Conservation (phyloP, 208 protist species). For the Crithidia acanthocephali region DNA sequence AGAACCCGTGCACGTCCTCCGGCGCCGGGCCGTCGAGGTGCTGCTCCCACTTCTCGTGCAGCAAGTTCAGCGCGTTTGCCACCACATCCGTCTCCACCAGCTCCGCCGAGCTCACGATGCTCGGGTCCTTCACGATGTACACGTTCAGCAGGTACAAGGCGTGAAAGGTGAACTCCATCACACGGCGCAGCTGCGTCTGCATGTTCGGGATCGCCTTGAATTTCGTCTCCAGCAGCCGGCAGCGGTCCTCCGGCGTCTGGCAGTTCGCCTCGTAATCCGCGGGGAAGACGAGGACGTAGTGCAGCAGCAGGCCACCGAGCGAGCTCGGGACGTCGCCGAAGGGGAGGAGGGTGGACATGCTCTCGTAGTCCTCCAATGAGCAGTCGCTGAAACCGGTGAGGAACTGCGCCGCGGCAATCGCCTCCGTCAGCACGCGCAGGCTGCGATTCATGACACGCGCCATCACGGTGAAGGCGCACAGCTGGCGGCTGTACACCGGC, state of each 20-base stretch:
- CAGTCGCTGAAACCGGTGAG: constrained; percentile 68
- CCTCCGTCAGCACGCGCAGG: constrained; percentile 86
- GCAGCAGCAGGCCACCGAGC: constrained; percentile 82
- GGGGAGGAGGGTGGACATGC: constrained; percentile 56
- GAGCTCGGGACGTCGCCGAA: constrained; percentile 74
- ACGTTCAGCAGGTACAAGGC: constrained; percentile 80
- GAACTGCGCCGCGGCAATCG: constrained; percentile 75
- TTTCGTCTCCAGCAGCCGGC: constrained; percentile 60
- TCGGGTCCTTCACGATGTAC: constrained; percentile 55
- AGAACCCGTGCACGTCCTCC: constrained; percentile 63
- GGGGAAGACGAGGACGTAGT: constrained; percentile 90
- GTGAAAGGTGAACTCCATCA: constrained; percentile 85
- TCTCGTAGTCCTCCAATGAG: constrained; percentile 56
- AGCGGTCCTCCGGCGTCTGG: constrained; percentile 62
- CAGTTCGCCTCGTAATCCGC: constrained; percentile 77
- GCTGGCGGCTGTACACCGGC: constrained; percentile 87
- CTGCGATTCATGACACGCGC: constrained; percentile 73
- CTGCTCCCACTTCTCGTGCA: constrained; percentile 71
- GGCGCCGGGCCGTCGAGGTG: constrained; percentile 72
- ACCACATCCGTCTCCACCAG: constrained; percentile 45
- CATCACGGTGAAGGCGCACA: constrained; percentile 86
- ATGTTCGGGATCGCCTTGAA: constrained; percentile 79
- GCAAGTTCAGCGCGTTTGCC: constrained; percentile 53
- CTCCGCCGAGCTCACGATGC: constrained; percentile 22
- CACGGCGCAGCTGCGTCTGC: constrained; percentile 53